phyloP scores from a whole-genome alignment of 2,329 filamentous ascomycete species.

The Thelonectria discophora region DNA sequence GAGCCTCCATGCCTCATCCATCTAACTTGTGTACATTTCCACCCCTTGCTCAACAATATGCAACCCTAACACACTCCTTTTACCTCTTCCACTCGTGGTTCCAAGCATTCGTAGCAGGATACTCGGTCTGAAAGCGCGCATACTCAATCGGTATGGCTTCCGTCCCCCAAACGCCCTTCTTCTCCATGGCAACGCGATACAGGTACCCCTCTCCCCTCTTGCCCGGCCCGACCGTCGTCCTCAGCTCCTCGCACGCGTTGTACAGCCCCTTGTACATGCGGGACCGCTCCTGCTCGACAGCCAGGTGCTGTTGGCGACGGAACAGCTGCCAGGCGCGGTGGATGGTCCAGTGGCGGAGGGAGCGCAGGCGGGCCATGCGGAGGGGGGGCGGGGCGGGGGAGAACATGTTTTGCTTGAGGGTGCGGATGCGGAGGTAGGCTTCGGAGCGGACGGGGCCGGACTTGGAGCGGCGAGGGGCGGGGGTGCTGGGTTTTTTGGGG shows the following conservation, averaged over 20 bases:
- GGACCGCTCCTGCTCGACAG: constrained; percentile 75
- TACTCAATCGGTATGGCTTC: constrained; percentile 91
- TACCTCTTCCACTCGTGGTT: constrained; percentile 88
- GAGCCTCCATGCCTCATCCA: constrained; percentile 7
- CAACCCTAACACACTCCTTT: neutral
- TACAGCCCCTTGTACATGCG: constrained; percentile 84
- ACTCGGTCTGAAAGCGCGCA: constrained; percentile 84
- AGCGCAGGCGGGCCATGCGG: constrained; percentile 85
- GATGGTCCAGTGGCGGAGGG: constrained; percentile 97
- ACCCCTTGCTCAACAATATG: neutral
- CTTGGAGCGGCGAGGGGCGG: constrained; percentile 41
- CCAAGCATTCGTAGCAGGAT: constrained; percentile 81
- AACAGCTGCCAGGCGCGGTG: constrained; percentile 93
- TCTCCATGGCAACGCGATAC: constrained; percentile 89
- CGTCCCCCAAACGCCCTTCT: constrained; percentile 80
- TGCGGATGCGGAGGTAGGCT: constrained; percentile 54
- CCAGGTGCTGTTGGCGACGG: constrained; percentile 72
- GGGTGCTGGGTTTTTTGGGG: constrained; percentile 39
- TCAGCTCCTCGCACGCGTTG: constrained; percentile 85
- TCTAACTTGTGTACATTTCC: constrained; percentile 13
- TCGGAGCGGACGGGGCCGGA: constrained; percentile 45
- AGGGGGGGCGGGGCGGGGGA: constrained; percentile 72
- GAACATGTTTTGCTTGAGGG: constrained; percentile 59
- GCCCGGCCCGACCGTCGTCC: constrained; percentile 65
- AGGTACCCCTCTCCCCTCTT: constrained; percentile 72